A percentile compares a stretch with the other conserved stretches of the same genome.
phyloP scores from a whole-genome alignment of 2,329 filamentous ascomycete species.

The Ophiostoma perfectum region DNA sequence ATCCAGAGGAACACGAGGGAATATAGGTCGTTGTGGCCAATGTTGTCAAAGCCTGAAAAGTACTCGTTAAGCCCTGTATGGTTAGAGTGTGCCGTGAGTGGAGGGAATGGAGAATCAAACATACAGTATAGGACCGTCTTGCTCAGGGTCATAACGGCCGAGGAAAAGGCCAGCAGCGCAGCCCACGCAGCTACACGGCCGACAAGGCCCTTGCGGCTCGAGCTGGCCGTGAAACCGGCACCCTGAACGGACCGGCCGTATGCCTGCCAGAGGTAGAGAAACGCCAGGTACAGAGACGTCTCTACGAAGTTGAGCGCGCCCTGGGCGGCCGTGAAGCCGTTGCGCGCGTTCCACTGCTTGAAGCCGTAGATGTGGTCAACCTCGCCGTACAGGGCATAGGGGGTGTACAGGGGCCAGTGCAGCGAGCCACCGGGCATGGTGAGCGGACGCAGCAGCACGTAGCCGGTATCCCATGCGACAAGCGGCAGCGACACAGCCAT shows the following conservation, averaged over 20 bases:
- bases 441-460: constrained; percentile 73
- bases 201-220: constrained; percentile 33
- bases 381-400: constrained; percentile 73
- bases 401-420: constrained; percentile 67
- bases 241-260: constrained; percentile 26
- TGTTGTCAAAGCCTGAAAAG: constrained; percentile 51
- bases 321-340: constrained; percentile 77
- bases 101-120: constrained; percentile 28
- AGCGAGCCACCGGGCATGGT: constrained; percentile 72
- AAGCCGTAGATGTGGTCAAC: constrained; percentile 80
- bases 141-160: constrained; percentile 55
- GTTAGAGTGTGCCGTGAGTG: neutral
- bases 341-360: constrained; percentile 59
- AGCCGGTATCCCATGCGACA: constrained; percentile 74
- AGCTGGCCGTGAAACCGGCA: constrained; percentile 18
- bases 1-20: constrained; percentile 51
- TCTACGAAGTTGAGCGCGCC: constrained; percentile 40
- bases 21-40: constrained; percentile 48
- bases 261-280: constrained; percentile 35
- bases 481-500: constrained; percentile 68
- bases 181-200: constrained; percentile 44
- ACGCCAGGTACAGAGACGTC: constrained; percentile 36
- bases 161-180: constrained; percentile 46
- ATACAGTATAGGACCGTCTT: constrained; percentile 58
- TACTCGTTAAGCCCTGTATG: constrained; percentile 51